These are phyloP conservation scores for Escovopsis sp. DNA, from an alignment of 2,329 filamentous ascomycete species.

Conservation along the genomic window DNA sequence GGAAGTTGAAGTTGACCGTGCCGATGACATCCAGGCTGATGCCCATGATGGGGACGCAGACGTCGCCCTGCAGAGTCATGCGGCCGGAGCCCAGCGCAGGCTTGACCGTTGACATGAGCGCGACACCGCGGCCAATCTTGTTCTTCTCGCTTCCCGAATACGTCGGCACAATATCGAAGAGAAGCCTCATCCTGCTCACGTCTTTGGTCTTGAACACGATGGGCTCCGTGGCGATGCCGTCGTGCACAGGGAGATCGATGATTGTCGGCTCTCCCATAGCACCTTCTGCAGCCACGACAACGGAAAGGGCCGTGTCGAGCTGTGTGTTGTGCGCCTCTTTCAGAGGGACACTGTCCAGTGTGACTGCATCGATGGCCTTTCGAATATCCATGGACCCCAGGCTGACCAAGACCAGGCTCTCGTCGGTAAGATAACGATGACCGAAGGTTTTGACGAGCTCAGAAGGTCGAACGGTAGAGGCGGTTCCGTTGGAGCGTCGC, in stretches of 20 bases:
- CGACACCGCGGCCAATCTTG: slow-evolving; percentile 79
- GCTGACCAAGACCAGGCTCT: slow-evolving; percentile 83
- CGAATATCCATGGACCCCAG: slow-evolving; percentile 90
- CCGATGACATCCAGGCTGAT: slow-evolving; percentile 82
- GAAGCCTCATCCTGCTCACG: slow-evolving; percentile 65
- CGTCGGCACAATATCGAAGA: slow-evolving; percentile 92
- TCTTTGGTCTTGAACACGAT: slow-evolving; percentile 78
- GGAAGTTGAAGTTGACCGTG: slow-evolving; percentile 90
- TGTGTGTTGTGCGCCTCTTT: slow-evolving; percentile 82
- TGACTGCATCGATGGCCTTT: slow-evolving; percentile 67
- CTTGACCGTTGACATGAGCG: slow-evolving; percentile 73
- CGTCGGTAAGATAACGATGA: slow-evolving; percentile 81
- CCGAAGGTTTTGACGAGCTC: slow-evolving; percentile 92
- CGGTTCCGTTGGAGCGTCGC: slow-evolving; percentile 37
- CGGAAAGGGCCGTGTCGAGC: slow-evolving; percentile 81
- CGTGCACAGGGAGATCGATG: slow-evolving; percentile 84
- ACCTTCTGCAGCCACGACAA: slow-evolving; percentile 76
- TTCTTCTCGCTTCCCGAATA: slow-evolving; percentile 83
- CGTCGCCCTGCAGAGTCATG: slow-evolving; percentile 85
- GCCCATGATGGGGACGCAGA: slow-evolving; percentile 81
- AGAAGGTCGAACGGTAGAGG: slow-evolving; percentile 34
- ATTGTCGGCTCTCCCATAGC: slow-evolving; percentile 77
- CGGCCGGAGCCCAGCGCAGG: slow-evolving; percentile 69
- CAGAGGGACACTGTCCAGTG: slow-evolving; percentile 75
- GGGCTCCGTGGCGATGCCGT: slow-evolving; percentile 85